Evolutionary conservation across 2,329 filamentous ascomycete species (phyloP).

Genomic region (Westerdykella ornata): DNA sequence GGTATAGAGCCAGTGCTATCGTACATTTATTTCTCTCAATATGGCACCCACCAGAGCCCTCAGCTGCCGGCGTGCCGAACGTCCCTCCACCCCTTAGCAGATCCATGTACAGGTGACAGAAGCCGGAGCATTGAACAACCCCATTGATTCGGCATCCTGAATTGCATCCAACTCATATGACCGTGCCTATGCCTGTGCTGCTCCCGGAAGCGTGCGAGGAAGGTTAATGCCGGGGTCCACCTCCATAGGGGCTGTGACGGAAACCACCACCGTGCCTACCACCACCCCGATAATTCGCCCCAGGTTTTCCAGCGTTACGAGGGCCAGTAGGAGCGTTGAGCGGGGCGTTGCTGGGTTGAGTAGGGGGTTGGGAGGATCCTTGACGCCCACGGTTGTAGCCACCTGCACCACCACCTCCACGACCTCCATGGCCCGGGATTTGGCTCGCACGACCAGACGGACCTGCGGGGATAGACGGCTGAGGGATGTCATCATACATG

Average conservation of each 20-base stretch:
- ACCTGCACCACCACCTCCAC: constrained; percentile 39
- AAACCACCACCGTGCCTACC: constrained; percentile 42
- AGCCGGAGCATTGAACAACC: too few relatives aligned
- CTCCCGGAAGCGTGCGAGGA: too few relatives aligned
- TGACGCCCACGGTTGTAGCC: constrained; percentile 36
- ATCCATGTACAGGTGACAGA: too few relatives aligned
- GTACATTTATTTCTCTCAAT: too few relatives aligned
- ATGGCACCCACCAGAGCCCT: too few relatives aligned
- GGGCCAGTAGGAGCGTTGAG: constrained; percentile 88
- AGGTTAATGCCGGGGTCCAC: background rate
- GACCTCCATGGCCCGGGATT: constrained; percentile 15
- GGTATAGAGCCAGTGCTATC: too few relatives aligned
- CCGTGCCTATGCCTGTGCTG: too few relatives aligned
- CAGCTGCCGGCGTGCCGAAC: too few relatives aligned
- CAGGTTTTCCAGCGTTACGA: constrained; percentile 87
- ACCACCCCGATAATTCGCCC: constrained; percentile 88
- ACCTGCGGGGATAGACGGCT: constrained; percentile 59
- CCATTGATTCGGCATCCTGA: too few relatives aligned
- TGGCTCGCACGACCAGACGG: constrained; percentile 36
- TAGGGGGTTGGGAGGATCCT: constrained; percentile 37
- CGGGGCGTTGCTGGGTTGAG: constrained; percentile 45
- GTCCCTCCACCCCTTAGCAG: too few relatives aligned
- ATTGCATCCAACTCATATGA: too few relatives aligned
- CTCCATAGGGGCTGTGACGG: constrained; percentile 30
- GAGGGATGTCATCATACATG: constrained; percentile 95